Conservation (phyloP, 176 grass and related monocot species). For the Triticum urartu region DNA sequence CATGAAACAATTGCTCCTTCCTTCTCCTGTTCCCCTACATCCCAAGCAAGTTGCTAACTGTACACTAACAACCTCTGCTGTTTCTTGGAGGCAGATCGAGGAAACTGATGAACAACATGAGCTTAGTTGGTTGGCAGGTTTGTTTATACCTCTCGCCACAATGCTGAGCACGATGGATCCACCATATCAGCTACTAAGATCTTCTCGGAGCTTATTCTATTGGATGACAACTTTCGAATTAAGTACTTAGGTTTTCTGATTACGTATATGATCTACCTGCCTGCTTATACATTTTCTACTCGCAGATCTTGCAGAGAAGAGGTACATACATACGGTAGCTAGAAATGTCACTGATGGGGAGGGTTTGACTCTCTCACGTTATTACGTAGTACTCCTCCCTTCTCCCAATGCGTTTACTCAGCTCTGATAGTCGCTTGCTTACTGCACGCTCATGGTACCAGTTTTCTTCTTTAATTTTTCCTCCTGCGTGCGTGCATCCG, state of each 20-base stretch:
- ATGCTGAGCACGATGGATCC: background rate
- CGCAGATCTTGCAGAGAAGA: slow-evolving; percentile 9
- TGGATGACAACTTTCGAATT: no score
- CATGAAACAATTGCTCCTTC: background rate
- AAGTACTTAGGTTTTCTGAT: no score
- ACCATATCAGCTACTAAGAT: background rate
- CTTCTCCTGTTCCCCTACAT: no score
- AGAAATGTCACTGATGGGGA: slow-evolving; percentile 20
- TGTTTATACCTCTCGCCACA: background rate
- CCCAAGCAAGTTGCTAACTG: no score
- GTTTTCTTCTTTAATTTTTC: background rate
- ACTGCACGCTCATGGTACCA: background rate
- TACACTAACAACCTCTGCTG: no score
- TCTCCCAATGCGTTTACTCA: slow-evolving; percentile 44
- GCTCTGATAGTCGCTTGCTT: background rate
- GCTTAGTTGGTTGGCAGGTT: background rate
- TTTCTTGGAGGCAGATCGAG: no score
- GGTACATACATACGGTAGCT: no score
- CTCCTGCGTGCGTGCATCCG: background rate
- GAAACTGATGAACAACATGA: background rate
- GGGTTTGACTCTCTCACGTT: slow-evolving; percentile 20
- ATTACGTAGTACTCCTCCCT: background rate
- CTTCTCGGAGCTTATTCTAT: background rate
- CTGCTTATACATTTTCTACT: background rate
- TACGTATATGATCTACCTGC: no score